Base-by-base conservation (phyloP, 805 yeast species). In the Candida maesae region DNA sequence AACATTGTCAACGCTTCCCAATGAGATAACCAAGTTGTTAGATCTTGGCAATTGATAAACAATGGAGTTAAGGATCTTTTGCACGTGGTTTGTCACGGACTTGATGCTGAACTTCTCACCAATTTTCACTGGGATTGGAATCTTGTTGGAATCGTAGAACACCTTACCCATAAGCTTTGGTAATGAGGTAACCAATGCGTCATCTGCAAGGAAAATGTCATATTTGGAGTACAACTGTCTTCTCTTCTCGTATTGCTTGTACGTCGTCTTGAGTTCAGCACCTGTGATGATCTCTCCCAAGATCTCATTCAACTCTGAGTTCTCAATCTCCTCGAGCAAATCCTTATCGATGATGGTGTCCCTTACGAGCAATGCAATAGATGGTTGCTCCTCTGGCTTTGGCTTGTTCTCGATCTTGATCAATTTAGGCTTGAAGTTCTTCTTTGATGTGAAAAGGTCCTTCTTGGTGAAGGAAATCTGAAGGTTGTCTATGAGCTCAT, bases 191-290 rank as follows among this genome's bases (percentile, higher is more conserved):
- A 88, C 70, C 34, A 91, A 69, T 27, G 82, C 80, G 47, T 89
- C 96, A 65, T 93, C 99, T 39, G 87, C 81, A 32, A 93, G 59
- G 62, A 93, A 86, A 46, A 88, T 50, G 54, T 89, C 95, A 59
- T 76, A 85, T 44, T 78, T 79, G 13, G 71, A 61, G 32, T 73
- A 64, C 45, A 93, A 76, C 47, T 79, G 81, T 61, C 97, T 80
- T 62, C 89, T 81, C 45, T 89, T 81, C 64, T 93, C 97, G 55
- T 68, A 93, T n/a, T 86, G 78, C 66, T 88, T 88, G 72, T 79
- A 91, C 46, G 82, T 84, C 25, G 89, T 85, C 62, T 87, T 87
- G 49, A 93, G 71, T 51, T 88, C 84, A 34, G 78, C 71, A 41
- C 82, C 81, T 6, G 93, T 74, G 25, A 89, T 71, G 40, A 90